These are phyloP conservation scores for Schizophyllum amplum DNA, from an alignment of 1,284 basidiomycete genomes.

Conservation along the genomic window DNA sequence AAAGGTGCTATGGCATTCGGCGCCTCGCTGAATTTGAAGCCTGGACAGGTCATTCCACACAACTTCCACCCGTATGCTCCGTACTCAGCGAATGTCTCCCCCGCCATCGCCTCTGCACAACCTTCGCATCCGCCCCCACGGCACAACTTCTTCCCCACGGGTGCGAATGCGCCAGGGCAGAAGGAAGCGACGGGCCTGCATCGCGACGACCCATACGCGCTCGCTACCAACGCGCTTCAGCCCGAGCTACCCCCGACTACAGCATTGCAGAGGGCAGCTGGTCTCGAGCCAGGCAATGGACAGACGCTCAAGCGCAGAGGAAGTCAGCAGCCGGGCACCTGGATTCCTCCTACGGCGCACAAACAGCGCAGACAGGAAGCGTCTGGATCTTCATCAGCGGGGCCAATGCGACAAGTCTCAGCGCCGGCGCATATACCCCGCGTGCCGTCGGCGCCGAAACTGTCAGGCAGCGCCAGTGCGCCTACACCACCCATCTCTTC, in stretches of 20 bases:
- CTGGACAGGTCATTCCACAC: constrained; percentile 14
- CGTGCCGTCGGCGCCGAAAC: neutral
- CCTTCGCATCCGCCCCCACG: neutral
- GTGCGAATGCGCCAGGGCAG: neutral
- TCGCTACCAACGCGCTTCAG: neutral
- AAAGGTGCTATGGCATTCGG: constrained; percentile 1
- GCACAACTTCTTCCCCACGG: neutral
- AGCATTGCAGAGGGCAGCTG: neutral
- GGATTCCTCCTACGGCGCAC: neutral
- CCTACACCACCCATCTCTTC: no score
- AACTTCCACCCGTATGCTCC: constrained; percentile 8
- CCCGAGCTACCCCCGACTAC: neutral
- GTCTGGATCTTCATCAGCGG: no score
- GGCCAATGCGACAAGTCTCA: no score
- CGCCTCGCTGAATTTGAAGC: constrained; percentile 12
- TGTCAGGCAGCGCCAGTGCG: neutral
- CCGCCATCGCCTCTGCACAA: neutral
- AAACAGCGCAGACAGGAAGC: neutral
- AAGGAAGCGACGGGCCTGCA: neutral
- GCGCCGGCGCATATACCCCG: neutral
- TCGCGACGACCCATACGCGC: neutral
- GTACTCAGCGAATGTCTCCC: neutral
- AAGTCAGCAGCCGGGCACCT: neutral
- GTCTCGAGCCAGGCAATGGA: neutral
- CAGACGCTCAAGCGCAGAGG: neutral